These are phyloP conservation scores for Podosphaera leucotricha DNA, from an alignment of 2,329 filamentous ascomycete species.

Conservation along the genomic window DNA sequence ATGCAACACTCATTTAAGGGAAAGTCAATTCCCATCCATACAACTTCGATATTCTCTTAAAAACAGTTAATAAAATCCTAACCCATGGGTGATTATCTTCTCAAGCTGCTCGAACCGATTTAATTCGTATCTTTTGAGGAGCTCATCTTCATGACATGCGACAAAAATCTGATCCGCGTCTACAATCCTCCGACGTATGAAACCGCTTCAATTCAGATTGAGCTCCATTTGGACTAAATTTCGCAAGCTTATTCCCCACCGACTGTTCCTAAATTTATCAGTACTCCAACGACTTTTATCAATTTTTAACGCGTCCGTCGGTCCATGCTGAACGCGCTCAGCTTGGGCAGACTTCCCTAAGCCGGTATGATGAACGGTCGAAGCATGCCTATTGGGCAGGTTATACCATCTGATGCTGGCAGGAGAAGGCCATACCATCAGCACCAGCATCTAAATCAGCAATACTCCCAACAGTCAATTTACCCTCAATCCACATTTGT, in stretches of 20 bases:
- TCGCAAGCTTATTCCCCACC: not conserved
- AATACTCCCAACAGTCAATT: constrained; percentile 15
- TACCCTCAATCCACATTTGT: constrained; percentile 23
- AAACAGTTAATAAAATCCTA: no score
- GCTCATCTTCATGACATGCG: not conserved
- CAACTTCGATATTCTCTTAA: no score
- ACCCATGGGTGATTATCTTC: no score
- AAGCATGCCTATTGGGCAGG: constrained; percentile 58
- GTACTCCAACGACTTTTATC: not conserved
- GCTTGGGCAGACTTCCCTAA: constrained; percentile 21
- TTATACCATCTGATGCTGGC: constrained; percentile 17
- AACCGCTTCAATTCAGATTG: no score
- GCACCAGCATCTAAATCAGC: constrained; percentile 18
- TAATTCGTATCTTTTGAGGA: no score
- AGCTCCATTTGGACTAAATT: not conserved
- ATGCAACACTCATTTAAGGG: no score
- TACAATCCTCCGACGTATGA: not conserved
- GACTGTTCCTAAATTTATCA: not conserved
- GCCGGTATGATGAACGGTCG: constrained; percentile 55
- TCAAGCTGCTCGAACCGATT: no score
- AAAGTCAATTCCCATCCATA: no score
- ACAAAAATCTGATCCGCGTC: not conserved
- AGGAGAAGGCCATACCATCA: constrained; percentile 15
- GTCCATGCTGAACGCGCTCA: constrained; percentile 9
- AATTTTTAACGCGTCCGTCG: constrained; percentile 5